These are phyloP conservation scores for Balakata baccata DNA, from an alignment of 345 rosid species.

Conservation along the genomic window DNA sequence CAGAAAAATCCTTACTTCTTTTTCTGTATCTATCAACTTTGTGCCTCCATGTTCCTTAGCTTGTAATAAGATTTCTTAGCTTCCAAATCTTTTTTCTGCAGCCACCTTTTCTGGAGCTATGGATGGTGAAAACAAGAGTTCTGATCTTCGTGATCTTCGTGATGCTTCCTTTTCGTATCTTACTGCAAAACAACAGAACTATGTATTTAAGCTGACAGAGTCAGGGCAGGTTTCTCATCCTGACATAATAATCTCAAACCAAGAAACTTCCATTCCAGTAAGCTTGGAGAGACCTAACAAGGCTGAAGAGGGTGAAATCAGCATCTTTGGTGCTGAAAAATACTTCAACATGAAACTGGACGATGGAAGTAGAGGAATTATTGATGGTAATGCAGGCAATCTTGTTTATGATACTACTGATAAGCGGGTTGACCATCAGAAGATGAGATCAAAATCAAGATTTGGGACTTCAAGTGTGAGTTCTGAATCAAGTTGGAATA, in stretches of 20 bases:
- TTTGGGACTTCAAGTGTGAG: constrained; percentile 43
- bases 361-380: constrained; percentile 22
- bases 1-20: constrained; percentile 2
- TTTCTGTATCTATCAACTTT: constrained; percentile 1
- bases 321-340: constrained; percentile 53
- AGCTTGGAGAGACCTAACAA: constrained; percentile 23
- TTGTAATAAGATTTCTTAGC: not conserved
- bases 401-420: constrained; percentile 1
- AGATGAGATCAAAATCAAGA: constrained; percentile 26
- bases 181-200: constrained; percentile 30
- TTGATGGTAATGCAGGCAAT: constrained; percentile 14
- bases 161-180: constrained; percentile 45
- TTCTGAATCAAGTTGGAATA: constrained; percentile 50
- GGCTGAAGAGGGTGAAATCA: constrained; percentile 37
- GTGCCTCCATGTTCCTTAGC: not conserved
- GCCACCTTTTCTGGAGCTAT: constrained; percentile 8
- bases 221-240: constrained; percentile 24
- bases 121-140: constrained; percentile 27
- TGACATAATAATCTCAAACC: constrained; percentile 20
- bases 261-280: constrained; percentile 20
- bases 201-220: constrained; percentile 32
- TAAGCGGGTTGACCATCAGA: constrained; percentile 26
- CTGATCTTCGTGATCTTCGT: constrained; percentile 33
- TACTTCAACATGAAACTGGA: constrained; percentile 50
- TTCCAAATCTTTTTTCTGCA: not conserved